Conservation (phyloP, 2,329 filamentous ascomycete species). For the Aspergillus piperis region DNA sequence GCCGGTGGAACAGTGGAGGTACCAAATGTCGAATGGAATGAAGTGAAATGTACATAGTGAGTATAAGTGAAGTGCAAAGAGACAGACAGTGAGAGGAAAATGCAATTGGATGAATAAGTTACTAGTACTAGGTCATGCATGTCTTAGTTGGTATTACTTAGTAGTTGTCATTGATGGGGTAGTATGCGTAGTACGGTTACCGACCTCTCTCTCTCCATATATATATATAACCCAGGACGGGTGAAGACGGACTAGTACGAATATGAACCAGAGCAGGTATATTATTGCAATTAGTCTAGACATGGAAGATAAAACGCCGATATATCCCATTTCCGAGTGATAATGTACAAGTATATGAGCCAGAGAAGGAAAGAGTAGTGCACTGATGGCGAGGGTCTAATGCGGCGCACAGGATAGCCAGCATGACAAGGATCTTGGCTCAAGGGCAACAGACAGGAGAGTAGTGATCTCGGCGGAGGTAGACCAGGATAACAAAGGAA, state of each 20-base stretch:
- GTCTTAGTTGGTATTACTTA: not conserved
- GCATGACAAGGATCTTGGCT: not conserved
- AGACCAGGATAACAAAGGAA: conserved; percentile 1
- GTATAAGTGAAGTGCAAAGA: not conserved
- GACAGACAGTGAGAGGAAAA: not conserved
- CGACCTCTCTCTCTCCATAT: too few relatives aligned
- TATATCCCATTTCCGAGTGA: not conserved
- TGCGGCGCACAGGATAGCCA: not conserved
- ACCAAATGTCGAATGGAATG: not conserved
- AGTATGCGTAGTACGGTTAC: not conserved
- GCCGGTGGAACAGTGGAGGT: not conserved
- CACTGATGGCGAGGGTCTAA: not conserved
- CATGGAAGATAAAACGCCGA: not conserved
- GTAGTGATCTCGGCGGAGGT: not conserved
- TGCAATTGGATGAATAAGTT: not conserved
- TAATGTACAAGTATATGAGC: not conserved
- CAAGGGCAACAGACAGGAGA: not conserved
- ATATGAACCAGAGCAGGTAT: too few relatives aligned
- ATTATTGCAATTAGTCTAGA: not conserved
- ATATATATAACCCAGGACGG: not conserved
- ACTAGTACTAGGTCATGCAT: not conserved
- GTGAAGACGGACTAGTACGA: too few relatives aligned
- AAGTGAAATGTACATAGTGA: not conserved
- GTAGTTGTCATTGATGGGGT: not conserved
- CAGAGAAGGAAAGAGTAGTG: not conserved